Evolutionary conservation across 345 rosid genomes (phyloP).

Genomic region (Dovyalis caffra): DNA sequence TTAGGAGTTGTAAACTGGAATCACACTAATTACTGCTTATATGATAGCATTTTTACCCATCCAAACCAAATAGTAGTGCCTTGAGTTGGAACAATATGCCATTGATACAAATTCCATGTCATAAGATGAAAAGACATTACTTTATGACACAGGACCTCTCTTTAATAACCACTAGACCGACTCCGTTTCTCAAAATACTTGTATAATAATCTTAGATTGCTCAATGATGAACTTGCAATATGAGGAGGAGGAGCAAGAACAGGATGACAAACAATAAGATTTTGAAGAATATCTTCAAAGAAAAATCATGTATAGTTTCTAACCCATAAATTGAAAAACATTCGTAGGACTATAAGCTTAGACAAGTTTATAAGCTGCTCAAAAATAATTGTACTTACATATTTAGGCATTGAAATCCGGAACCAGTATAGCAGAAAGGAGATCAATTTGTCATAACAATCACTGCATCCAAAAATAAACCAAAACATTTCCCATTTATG

Average conservation of each 20-base stretch:
- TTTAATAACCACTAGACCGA: too few species aligned
- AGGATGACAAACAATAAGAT: neutral
- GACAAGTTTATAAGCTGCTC: neutral
- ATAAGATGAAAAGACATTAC: too few species aligned
- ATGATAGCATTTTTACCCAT: too few species aligned
- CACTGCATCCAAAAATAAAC: constrained; percentile 43
- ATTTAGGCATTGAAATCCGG: constrained; percentile 56
- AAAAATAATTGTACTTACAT: constrained; percentile 36
- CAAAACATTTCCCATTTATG: neutral
- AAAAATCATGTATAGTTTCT: neutral
- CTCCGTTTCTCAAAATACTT: neutral
- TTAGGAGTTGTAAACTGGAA: too few species aligned
- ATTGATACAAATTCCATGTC: too few species aligned
- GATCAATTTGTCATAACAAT: constrained; percentile 70
- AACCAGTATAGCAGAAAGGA: constrained; percentile 86
- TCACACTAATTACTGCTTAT: too few species aligned
- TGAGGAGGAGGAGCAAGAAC: neutral
- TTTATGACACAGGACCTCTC: too few species aligned
- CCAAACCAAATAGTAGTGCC: too few species aligned
- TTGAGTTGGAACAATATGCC: too few species aligned
- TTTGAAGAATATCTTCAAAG: neutral
- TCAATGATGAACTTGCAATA: too few species aligned
- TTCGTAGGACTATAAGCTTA: neutral
- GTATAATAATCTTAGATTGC: neutral
- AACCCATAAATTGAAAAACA: neutral